These are phyloP conservation scores for Neonectria coccinea DNA, from an alignment of 2,329 filamentous ascomycete genomes.

Conservation along the genomic window DNA sequence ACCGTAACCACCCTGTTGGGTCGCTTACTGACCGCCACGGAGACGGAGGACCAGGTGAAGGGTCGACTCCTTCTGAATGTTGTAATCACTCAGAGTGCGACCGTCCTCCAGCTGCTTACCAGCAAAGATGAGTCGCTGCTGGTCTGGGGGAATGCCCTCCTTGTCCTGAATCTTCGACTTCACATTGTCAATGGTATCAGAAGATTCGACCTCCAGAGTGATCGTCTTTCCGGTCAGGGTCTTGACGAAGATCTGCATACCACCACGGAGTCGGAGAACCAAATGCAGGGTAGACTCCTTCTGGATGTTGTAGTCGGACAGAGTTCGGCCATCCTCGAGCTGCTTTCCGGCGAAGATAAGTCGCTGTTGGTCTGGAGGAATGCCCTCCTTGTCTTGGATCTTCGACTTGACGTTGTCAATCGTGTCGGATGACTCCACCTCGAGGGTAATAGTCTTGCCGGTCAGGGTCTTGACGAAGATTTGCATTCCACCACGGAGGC, in stretches of 20 bases:
- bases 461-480: constrained; percentile 90
- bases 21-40: constrained; percentile 74
- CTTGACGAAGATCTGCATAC: constrained; percentile 83
- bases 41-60: constrained; percentile 89
- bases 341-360: constrained; percentile 96
- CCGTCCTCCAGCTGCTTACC: constrained; percentile 97
- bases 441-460: constrained; percentile 93
- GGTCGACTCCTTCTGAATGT: constrained; percentile 94
- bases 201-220: constrained; percentile 88
- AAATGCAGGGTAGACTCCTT: constrained; percentile 87
- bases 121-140: constrained; percentile 95
- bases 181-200: constrained; percentile 95
- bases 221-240: constrained; percentile 95
- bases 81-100: constrained; percentile 90
- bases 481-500: constrained; percentile 90
- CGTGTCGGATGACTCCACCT: constrained; percentile 89
- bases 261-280: constrained; percentile 84
- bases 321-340: constrained; percentile 89
- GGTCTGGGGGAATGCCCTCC: constrained; percentile 95
- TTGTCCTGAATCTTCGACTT: constrained; percentile 99
- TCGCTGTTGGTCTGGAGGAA: constrained; percentile 94
- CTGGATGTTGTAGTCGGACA: constrained; percentile 97
- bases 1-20: constrained; percentile 46
- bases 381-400: constrained; percentile 94
- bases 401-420: constrained; percentile 96